A percentile compares a stretch with the other conserved stretches of the same genome.
phyloP scores from a whole-genome alignment of 495 filamentous ascomycete species.

The Penicillium salamii region DNA sequence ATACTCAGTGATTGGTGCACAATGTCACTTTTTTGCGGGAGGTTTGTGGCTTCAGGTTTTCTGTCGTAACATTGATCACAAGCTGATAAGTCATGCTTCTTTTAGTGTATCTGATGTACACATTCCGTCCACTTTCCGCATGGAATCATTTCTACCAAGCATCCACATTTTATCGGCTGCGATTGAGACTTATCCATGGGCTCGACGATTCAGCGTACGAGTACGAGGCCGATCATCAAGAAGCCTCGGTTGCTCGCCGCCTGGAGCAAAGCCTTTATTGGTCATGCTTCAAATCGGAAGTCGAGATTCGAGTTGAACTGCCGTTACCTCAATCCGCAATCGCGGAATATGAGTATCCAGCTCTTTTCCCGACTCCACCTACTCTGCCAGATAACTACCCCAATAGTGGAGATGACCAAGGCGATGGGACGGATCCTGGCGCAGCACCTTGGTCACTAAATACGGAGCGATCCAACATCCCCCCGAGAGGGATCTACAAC shows the following conservation, averaged over 20 bases:
- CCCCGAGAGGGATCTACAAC: not conserved
- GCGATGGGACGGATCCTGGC: conserved; percentile 4
- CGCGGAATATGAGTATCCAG: conserved; percentile 14
- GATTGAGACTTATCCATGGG: not conserved
- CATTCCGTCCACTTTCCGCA: conserved; percentile 15
- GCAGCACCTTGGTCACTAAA: not conserved
- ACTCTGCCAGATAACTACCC: not conserved
- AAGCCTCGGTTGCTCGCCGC: not conserved
- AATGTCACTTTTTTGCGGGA: conserved; percentile 21
- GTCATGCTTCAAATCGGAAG: conserved; percentile 34
- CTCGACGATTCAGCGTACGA: not conserved
- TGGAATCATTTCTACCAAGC: conserved; percentile 23
- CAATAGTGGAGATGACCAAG: conserved; percentile 9
- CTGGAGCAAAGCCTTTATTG: conserved; percentile 28
- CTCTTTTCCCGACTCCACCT: conserved; percentile 26
- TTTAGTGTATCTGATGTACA: conserved; percentile 18
- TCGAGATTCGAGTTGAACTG: conserved; percentile 26
- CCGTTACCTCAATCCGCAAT: conserved; percentile 17
- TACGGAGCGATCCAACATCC: not conserved
- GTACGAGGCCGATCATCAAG: not conserved
- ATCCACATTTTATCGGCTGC: conserved; percentile 14
- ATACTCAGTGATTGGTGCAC: conserved; percentile 16
- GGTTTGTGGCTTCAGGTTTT: too few species aligned
- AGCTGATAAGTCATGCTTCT: too few species aligned
- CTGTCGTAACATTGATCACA: too few species aligned